Percentiles rank a stretch among this genome's conserved stretches.
These are phyloP conservation scores for Aspergillus calidoustus DNA, from an alignment of 2,329 filamentous ascomycete genomes.

Conservation along the genomic window DNA sequence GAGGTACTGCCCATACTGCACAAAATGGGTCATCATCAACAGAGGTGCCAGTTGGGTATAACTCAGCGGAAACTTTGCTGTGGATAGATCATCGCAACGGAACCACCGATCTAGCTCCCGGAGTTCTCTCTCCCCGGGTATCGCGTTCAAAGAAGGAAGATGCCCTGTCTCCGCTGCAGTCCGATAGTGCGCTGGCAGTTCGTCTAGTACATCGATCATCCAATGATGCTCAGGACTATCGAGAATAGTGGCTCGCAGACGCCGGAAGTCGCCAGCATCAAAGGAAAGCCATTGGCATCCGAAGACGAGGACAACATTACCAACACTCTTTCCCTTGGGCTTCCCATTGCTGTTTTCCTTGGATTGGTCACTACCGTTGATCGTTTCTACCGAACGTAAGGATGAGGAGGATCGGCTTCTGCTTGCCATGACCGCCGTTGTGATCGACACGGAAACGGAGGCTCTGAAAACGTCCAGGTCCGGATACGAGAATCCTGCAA, in stretches of 20 bases:
- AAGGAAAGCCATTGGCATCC: constrained; percentile 27
- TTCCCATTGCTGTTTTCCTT: neutral
- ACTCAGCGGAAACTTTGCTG: constrained; percentile 20
- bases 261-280: constrained; percentile 17
- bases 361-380: neutral
- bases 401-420: neutral
- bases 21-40: constrained; percentile 25
- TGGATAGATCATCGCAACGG: constrained; percentile 10
- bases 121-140: constrained; percentile 15
- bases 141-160: constrained; percentile 9
- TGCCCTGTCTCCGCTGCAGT: constrained; percentile 3
- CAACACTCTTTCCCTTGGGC: neutral
- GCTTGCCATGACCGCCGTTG: neutral
- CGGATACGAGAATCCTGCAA: neutral
- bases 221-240: constrained; percentile 20
- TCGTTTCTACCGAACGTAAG: neutral
- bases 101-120: constrained; percentile 20
- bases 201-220: constrained; percentile 21
- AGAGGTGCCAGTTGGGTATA: constrained; percentile 27
- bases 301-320: constrained; percentile 21
- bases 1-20: constrained; percentile 21
- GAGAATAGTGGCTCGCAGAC: constrained; percentile 18
- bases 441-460: neutral
- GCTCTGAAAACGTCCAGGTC: neutral
- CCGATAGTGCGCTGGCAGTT: constrained; percentile 22